phyloP scores from a whole-genome alignment of 768 basidiomycete genomes.

The Amanita subjunquillea region DNA sequence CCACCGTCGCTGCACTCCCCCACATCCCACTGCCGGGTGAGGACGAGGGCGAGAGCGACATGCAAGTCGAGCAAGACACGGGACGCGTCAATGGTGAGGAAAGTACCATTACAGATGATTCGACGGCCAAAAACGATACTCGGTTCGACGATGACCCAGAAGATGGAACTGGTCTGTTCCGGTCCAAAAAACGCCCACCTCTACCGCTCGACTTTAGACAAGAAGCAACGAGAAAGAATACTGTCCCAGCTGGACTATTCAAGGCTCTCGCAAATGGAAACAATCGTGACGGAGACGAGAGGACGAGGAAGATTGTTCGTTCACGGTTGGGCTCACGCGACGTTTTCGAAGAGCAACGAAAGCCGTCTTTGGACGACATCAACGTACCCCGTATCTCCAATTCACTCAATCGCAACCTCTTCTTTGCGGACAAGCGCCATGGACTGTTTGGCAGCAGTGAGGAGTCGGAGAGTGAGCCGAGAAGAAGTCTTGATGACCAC shows the following conservation, averaged over 20 bases:
- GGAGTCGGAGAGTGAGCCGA: not conserved
- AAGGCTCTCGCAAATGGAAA: constrained; percentile 51
- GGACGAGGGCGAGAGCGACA: constrained; percentile 10
- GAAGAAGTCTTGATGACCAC: constrained; percentile 13
- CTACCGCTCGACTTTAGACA: constrained; percentile 68
- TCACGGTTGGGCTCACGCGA: constrained; percentile 71
- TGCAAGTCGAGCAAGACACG: constrained; percentile 9
- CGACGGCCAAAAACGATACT: constrained; percentile 7
- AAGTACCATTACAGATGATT: constrained; percentile 4
- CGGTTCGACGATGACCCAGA: constrained; percentile 12
- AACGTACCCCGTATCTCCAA: constrained; percentile 61
- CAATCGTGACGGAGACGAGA: constrained; percentile 39
- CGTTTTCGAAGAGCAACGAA: constrained; percentile 42
- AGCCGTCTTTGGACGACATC: constrained; percentile 71
- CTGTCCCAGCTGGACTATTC: constrained; percentile 79
- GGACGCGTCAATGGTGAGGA: not conserved
- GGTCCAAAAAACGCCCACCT: constrained; percentile 54
- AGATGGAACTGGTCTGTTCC: constrained; percentile 3
- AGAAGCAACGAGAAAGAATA: constrained; percentile 41
- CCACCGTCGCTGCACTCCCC: constrained; percentile 26
- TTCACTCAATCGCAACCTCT: constrained; percentile 38
- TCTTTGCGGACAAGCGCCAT: constrained; percentile 37
- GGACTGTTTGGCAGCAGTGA: constrained; percentile 10
- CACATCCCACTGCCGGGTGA: constrained; percentile 17
- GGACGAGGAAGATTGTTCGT: constrained; percentile 61